Conservation (phyloP, 495 filamentous ascomycete genomes). For the Copromyces sp. region DNA sequence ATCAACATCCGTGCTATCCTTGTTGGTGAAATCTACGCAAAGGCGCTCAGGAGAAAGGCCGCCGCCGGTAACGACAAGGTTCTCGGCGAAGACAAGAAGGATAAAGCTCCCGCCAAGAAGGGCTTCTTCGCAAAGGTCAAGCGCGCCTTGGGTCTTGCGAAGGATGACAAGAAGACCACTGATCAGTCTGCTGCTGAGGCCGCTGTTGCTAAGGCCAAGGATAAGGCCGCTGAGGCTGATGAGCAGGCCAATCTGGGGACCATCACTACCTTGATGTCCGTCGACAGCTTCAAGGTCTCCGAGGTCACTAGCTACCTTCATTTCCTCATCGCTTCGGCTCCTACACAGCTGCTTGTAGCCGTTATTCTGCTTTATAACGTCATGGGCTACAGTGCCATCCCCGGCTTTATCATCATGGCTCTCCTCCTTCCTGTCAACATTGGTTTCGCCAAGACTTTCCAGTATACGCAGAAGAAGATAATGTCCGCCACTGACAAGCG, state of each 20-base stretch:
- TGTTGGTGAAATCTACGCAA: conserved; percentile 95
- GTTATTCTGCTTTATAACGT: conserved; percentile 70
- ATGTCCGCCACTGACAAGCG: conserved; percentile 92
- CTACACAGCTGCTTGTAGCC: conserved; percentile 68
- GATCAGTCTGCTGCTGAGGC: conserved; percentile 12
- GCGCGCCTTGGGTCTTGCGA: conserved; percentile 49
- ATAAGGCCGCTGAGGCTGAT: conserved; percentile 37
- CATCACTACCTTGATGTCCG: conserved; percentile 98
- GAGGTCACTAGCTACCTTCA: conserved; percentile 89
- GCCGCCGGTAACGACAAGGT: conserved; percentile 62
- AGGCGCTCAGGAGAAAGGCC: conserved; percentile 86
- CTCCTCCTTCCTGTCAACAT: conserved; percentile 84
- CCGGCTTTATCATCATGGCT: conserved; percentile 86
- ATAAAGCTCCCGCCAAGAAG: conserved; percentile 29
- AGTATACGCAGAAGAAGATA: conserved; percentile 74
- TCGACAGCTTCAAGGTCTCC: conserved; percentile 97
- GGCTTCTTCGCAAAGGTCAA: conserved; percentile 40
- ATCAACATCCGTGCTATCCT: conserved; percentile 89
- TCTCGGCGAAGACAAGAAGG: conserved; percentile 43
- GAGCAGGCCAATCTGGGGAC: conserved; percentile 85
- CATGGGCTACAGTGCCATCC: conserved; percentile 86
- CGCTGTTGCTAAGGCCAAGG: conserved; percentile 23
- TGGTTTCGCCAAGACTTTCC: conserved; percentile 73
- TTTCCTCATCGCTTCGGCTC: conserved; percentile 77
- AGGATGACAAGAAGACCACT: conserved; percentile 32